A percentile compares a stretch with the other conserved stretches of the same genome.
Evolutionary conservation across 2,329 filamentous ascomycete species (phyloP).

Genomic region (Fusarium fracticaudum): DNA sequence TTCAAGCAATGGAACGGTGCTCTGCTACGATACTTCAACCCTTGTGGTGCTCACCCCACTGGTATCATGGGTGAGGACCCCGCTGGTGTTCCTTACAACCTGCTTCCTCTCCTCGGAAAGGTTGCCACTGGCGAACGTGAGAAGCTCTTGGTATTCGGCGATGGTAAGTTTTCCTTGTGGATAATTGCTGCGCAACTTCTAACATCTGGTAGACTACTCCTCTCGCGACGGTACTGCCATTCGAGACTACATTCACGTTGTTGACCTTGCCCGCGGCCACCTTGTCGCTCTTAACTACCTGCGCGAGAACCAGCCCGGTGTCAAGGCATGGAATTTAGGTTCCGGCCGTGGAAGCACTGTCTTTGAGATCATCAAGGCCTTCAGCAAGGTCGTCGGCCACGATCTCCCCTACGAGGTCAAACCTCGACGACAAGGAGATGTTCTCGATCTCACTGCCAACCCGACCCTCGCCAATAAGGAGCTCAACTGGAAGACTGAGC

Average conservation of each 20-base stretch:
- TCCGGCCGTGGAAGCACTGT: slow-evolving; percentile 95
- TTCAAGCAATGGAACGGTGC: slow-evolving; percentile 91
- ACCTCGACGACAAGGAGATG: slow-evolving; percentile 84
- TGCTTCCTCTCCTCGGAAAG: slow-evolving; percentile 92
- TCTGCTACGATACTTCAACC: slow-evolving; percentile 97
- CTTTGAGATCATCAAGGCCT: slow-evolving; percentile 96
- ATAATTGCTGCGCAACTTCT: slow-evolving; percentile 10
- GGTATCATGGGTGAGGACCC: slow-evolving; percentile 99
- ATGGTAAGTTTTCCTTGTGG: slow-evolving; percentile 69
- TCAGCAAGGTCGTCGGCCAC: slow-evolving; percentile 85
- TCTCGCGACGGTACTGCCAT: slow-evolving; percentile 94
- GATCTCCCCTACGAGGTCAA: slow-evolving; percentile 89
- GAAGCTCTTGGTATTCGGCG: slow-evolving; percentile 93
- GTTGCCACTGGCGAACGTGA: slow-evolving; percentile 95
- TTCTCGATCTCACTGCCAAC: slow-evolving; percentile 94
- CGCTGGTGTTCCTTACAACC: slow-evolving; percentile 93
- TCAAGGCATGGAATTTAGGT: slow-evolving; percentile 96
- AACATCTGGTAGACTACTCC: slow-evolving; percentile 74
- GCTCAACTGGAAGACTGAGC: slow-evolving; percentile 90
- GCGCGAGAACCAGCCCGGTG: slow-evolving; percentile 82
- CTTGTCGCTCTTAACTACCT: slow-evolving; percentile 91
- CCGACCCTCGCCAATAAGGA: slow-evolving; percentile 87
- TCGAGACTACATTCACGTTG: slow-evolving; percentile 97
- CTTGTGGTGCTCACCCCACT: slow-evolving; percentile 90
- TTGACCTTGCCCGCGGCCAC: slow-evolving; percentile 88